Percentiles rank a stretch among this genome's conserved stretches.
These are phyloP conservation scores for Lachnellula cervina DNA, from an alignment of 2,329 filamentous ascomycete species.

Conservation along the genomic window DNA sequence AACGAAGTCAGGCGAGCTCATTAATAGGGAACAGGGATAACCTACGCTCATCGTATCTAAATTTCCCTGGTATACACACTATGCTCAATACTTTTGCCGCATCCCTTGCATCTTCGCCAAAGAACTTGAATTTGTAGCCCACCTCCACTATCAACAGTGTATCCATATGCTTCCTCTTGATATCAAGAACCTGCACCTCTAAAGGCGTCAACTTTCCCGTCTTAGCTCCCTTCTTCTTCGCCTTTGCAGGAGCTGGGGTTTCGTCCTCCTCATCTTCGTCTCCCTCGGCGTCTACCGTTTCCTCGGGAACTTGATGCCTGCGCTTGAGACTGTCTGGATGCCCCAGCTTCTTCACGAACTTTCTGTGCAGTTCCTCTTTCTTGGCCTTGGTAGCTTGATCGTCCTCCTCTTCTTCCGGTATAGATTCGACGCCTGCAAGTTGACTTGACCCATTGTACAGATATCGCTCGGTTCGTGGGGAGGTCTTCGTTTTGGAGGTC, in stretches of 20 bases:
- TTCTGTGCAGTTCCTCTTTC: constrained; percentile 70
- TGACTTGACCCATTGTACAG: constrained; percentile 42
- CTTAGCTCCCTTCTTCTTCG: constrained; percentile 66
- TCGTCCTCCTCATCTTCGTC: constrained; percentile 55
- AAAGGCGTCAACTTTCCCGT: constrained; percentile 83
- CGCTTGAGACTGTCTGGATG: constrained; percentile 75
- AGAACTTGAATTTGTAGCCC: constrained; percentile 97
- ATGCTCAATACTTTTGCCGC: constrained; percentile 90
- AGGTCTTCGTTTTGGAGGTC: constrained; percentile 21
- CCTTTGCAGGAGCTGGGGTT: constrained; percentile 42
- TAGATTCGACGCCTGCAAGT: constrained; percentile 12
- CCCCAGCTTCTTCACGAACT: constrained; percentile 87
- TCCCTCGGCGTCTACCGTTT: constrained; percentile 50
- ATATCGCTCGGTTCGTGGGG: constrained; percentile 48
- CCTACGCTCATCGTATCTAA: constrained; percentile 84
- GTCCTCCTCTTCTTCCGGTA: constrained; percentile 39
- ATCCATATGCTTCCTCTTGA: constrained; percentile 87
- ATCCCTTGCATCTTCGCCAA: constrained; percentile 86
- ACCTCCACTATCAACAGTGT: constrained; percentile 90
- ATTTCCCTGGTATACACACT: constrained; percentile 93
- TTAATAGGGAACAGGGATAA: constrained; percentile 17
- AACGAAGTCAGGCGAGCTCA: constrained; percentile 18
- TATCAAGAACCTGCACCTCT: constrained; percentile 88
- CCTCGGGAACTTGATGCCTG: constrained; percentile 50
- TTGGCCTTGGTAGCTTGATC: constrained; percentile 49